A percentile compares a stretch with the other conserved stretches of the same genome.
These are phyloP conservation scores for Vaccinium darrowii DNA, from an alignment of 148 eudicot species.

Conservation along the genomic window DNA sequence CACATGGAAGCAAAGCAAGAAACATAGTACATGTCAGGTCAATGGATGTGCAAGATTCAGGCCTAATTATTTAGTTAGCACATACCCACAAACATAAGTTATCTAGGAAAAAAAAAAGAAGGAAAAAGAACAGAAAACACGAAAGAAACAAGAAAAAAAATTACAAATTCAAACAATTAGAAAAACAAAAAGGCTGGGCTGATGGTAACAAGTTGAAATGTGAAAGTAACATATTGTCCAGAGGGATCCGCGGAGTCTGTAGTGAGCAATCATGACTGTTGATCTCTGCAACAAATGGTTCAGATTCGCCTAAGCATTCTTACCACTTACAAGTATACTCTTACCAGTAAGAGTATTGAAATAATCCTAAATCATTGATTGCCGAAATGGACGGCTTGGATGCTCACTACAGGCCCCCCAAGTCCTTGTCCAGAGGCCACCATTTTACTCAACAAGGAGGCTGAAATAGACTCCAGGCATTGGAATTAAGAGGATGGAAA, in stretches of 20 bases:
- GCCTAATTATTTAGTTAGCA: background rate
- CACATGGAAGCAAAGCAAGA: background rate
- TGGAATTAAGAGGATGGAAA: too few relatives aligned
- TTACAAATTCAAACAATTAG: background rate
- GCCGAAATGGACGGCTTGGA: too few relatives aligned
- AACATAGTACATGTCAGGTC: background rate
- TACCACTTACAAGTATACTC: too few relatives aligned
- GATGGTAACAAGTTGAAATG: background rate
- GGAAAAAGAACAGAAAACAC: background rate
- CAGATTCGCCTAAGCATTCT: too few relatives aligned
- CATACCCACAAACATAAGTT: background rate
- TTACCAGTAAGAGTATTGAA: too few relatives aligned
- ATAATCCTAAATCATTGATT: too few relatives aligned
- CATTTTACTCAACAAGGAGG: background rate
- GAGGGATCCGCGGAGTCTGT: background rate
- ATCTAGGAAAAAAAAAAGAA: too few relatives aligned
- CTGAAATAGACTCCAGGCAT: background rate
- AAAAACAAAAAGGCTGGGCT: background rate
- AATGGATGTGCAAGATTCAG: background rate
- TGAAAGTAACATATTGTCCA: background rate
- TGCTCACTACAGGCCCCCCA: too few relatives aligned
- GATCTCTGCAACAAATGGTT: too few relatives aligned
- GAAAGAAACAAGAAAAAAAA: background rate
- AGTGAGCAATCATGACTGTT: too few relatives aligned
- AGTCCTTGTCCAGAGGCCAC: background rate